Percentiles rank a stretch among this genome's conserved stretches.
Evolutionary conservation across 257 asterid genomes (phyloP).

Genomic region (Primulina huaijiensis): DNA sequence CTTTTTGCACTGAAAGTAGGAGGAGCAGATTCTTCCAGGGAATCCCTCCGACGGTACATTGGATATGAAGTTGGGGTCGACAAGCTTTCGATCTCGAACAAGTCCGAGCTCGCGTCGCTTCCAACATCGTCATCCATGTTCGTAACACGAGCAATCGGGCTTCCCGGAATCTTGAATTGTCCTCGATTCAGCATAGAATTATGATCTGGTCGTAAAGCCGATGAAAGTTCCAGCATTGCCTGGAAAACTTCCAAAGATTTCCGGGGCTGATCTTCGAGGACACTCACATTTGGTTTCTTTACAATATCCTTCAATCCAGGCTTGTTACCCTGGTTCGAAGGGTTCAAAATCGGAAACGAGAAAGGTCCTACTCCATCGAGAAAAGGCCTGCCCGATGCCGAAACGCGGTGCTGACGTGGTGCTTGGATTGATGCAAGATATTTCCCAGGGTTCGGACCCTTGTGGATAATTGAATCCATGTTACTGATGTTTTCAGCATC

Average conservation of each 20-base stretch:
- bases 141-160: constrained; percentile 40
- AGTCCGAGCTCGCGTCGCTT: constrained; percentile 85
- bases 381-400: constrained; percentile 43
- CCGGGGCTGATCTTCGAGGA: constrained; percentile 51
- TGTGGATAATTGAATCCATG: background rate
- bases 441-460: background rate
- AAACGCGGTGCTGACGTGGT: constrained; percentile 47
- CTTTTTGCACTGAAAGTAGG: constrained; percentile 41
- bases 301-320: constrained; percentile 16
- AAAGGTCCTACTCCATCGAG: constrained; percentile 39
- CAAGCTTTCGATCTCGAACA: constrained; percentile 83
- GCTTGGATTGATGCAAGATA: constrained; percentile 13
- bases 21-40: constrained; percentile 48
- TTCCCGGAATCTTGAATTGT: constrained; percentile 35
- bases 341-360: constrained; percentile 61
- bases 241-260: constrained; percentile 68
- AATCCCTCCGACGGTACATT: constrained; percentile 54
- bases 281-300: constrained; percentile 22
- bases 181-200: background rate
- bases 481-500: constrained; percentile 11
- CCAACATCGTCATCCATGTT: constrained; percentile 55
- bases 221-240: constrained; percentile 31
- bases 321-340: constrained; percentile 22
- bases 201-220: constrained; percentile 28
- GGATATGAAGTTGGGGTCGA: constrained; percentile 63